These are phyloP conservation scores for Scleroderma bovista DNA, from an alignment of 768 basidiomycete species.

Conservation along the genomic window DNA sequence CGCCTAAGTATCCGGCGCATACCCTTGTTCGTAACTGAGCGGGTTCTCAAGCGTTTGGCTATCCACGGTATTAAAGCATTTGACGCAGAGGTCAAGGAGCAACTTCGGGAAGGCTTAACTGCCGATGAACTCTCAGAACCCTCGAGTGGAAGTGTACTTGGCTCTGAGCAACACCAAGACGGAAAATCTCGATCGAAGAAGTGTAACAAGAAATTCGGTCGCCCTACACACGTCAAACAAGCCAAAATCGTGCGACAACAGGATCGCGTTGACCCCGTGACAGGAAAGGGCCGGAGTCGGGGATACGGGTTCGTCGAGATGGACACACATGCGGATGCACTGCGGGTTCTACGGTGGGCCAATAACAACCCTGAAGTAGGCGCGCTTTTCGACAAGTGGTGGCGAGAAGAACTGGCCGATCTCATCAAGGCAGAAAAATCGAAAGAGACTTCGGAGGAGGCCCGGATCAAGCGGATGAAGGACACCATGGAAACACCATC, in stretches of 20 bases:
- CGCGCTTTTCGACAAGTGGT: conserved; percentile 72
- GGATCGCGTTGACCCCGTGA: conserved; percentile 85
- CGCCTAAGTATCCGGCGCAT: conserved; percentile 93
- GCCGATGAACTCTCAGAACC: conserved; percentile 65
- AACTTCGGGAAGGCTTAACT: conserved; percentile 52
- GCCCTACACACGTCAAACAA: conserved; percentile 65
- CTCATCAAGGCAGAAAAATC: conserved; percentile 50
- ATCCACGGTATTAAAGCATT: conserved; percentile 77
- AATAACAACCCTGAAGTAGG: conserved; percentile 79
- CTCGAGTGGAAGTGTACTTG: conserved; percentile 21
- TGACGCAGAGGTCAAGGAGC: conserved; percentile 67
- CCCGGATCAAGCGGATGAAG: conserved; percentile 54
- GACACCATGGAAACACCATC: conserved; percentile 40
- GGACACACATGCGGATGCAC: conserved; percentile 79
- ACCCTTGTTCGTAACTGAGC: conserved; percentile 85
- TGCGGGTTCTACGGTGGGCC: conserved; percentile 88
- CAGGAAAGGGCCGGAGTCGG: conserved; percentile 81
- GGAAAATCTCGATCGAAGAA: conserved; percentile 20
- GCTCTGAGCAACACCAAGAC: conserved; percentile 22
- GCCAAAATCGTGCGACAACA: conserved; percentile 87
- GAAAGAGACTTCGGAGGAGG: conserved; percentile 42
- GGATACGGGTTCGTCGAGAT: conserved; percentile 97
- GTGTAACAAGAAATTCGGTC: conserved; percentile 18
- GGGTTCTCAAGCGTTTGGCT: conserved; percentile 82
- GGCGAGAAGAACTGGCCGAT: conserved; percentile 70